These are phyloP conservation scores for Stephania cephalantha DNA, from an alignment of 164 flowering plant species.

Conservation along the genomic window DNA sequence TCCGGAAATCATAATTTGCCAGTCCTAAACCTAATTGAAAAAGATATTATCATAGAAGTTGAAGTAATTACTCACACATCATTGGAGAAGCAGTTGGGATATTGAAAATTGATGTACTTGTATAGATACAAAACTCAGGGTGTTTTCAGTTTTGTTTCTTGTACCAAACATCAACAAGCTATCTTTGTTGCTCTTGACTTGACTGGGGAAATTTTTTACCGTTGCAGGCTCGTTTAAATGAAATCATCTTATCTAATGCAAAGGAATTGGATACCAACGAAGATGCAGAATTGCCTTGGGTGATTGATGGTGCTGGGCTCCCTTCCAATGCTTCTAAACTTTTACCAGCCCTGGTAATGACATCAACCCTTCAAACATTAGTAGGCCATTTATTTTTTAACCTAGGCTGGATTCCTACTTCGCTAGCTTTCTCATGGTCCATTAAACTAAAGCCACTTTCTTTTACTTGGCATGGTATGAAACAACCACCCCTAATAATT, in stretches of 20 bases:
- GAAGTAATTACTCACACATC: not conserved
- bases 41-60: not conserved
- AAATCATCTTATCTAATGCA: constrained; percentile 62
- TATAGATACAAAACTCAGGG: not conserved
- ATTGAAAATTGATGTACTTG: not conserved
- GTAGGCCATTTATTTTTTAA: too few relatives aligned
- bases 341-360: constrained; percentile 72
- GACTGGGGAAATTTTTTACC: not conserved
- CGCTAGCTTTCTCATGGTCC: not conserved
- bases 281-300: constrained; percentile 72
- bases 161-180: not conserved
- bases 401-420: not conserved
- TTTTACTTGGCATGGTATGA: not conserved
- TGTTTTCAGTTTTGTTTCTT: not conserved
- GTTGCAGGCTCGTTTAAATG: constrained; percentile 79
- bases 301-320: constrained; percentile 92
- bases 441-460: too few relatives aligned
- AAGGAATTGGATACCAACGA: constrained; percentile 40
- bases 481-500: not conserved
- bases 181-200: not conserved
- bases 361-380: not conserved
- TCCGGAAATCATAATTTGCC: too few relatives aligned
- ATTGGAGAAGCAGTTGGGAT: not conserved
- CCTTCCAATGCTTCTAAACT: constrained; percentile 75
- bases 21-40: too few relatives aligned